Percentiles rank a stretch among this genome's conserved stretches.
phyloP scores from a whole-genome alignment of 208 protist species.

The Phytomonas francai region DNA sequence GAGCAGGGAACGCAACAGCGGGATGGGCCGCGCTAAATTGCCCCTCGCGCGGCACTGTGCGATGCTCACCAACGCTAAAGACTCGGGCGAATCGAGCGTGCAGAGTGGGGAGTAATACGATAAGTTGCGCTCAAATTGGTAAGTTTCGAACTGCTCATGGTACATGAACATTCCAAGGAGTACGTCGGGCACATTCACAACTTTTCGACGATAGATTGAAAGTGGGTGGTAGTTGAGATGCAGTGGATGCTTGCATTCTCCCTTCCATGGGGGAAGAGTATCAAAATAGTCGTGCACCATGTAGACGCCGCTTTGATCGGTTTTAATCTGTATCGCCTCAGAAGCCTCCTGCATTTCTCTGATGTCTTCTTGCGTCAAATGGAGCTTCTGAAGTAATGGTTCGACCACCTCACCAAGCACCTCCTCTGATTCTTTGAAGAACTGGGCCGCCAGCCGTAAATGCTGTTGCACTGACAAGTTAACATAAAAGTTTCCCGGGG shows the following conservation, averaged over 20 bases:
- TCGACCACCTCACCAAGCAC: conserved; percentile 40
- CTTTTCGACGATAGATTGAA: conserved; percentile 74
- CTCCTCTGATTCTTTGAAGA: conserved; percentile 38
- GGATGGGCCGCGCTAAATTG: conserved; percentile 65
- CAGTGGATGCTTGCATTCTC: conserved; percentile 66
- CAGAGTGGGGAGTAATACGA: conserved; percentile 80
- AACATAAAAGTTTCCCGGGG: conserved; percentile 84
- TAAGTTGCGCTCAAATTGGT: conserved; percentile 66
- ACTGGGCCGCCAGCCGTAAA: conserved; percentile 37
- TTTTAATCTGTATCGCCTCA: conserved; percentile 47
- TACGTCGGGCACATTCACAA: conserved; percentile 87
- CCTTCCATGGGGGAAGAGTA: conserved; percentile 58
- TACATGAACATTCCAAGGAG: conserved; percentile 80
- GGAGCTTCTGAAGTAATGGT: conserved; percentile 41
- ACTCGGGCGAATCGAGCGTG: conserved; percentile 78
- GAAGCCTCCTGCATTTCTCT: conserved; percentile 38
- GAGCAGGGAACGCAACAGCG: conserved; percentile 56
- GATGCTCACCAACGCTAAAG: conserved; percentile 63
- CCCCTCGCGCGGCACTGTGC: conserved; percentile 52
- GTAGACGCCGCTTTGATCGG: conserved; percentile 68
- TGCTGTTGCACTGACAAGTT: conserved; percentile 83
- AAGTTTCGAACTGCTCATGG: conserved; percentile 63
- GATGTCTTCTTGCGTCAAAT: conserved; percentile 60
- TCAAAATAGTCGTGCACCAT: conserved; percentile 86
- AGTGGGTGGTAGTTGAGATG: conserved; percentile 88